phyloP scores from a whole-genome alignment of 441 rosid species.

The Theobroma grandiflorum region DNA sequence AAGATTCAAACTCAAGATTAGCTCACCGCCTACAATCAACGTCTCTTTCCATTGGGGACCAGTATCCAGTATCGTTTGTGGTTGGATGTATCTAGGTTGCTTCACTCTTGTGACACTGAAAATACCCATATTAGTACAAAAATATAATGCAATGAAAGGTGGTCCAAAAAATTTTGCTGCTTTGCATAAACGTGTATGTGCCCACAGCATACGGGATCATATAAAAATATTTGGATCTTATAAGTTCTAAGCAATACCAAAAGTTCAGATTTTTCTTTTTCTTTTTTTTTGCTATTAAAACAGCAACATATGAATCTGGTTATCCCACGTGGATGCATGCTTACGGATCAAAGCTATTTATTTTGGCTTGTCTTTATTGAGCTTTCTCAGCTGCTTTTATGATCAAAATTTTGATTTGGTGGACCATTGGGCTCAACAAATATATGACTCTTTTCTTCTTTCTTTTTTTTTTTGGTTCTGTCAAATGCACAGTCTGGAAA shows the following conservation, averaged over 20 bases:
- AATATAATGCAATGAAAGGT: background rate
- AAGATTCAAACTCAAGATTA: background rate
- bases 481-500: background rate
- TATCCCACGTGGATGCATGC: background rate
- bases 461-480: background rate
- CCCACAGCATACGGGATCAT: background rate
- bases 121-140: background rate
- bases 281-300: background rate
- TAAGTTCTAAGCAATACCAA: background rate
- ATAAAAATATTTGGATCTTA: background rate
- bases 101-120: background rate
- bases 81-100: background rate
- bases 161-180: background rate
- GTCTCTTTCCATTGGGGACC: background rate
- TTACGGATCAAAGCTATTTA: background rate
- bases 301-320: background rate
- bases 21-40: background rate
- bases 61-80: background rate
- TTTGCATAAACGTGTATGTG: background rate
- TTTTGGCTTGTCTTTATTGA: background rate
- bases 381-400: background rate
- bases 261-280: background rate
- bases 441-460: background rate
- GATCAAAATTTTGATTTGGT: conserved; percentile 8
- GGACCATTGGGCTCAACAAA: background rate